phyloP scores from a whole-genome alignment of 768 basidiomycete species.

The Agrocybe praecox region DNA sequence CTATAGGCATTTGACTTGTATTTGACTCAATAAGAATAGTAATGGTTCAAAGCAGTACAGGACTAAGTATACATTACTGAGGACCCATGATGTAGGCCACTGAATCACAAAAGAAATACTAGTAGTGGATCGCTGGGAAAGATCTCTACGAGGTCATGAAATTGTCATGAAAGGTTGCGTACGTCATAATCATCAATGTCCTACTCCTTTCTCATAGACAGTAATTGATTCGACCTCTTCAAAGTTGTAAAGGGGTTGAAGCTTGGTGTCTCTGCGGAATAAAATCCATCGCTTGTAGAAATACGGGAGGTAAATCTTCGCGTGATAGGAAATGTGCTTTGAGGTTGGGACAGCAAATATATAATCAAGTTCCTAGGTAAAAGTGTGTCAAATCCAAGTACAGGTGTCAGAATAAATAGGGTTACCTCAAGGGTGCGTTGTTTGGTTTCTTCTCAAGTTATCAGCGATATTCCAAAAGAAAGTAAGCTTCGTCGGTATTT shows the following conservation, averaged over 20 bases:
- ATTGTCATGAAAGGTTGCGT: too few species aligned
- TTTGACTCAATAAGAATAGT: too few species aligned
- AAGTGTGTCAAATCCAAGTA: not conserved
- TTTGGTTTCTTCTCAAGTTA: constrained; percentile 38
- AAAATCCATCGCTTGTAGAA: constrained; percentile 47
- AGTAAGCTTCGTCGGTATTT: not conserved
- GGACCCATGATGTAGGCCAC: too few species aligned
- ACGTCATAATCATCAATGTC: constrained; percentile 20
- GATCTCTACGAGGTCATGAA: too few species aligned
- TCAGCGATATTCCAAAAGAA: not conserved
- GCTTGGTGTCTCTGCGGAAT: constrained; percentile 30
- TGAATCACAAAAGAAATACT: too few species aligned
- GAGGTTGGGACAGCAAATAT: constrained; percentile 49
- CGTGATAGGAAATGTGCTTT: constrained; percentile 43
- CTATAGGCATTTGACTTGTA: too few species aligned
- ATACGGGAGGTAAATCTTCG: constrained; percentile 40
- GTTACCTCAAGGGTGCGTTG: constrained; percentile 45
- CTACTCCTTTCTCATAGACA: constrained; percentile 43
- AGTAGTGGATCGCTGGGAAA: too few species aligned
- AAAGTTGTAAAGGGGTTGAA: constrained; percentile 50
- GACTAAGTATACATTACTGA: too few species aligned
- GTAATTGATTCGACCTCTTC: constrained; percentile 47
- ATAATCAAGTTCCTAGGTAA: constrained; percentile 37
- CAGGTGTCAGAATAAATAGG: not conserved
- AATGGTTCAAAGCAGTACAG: too few species aligned